These are phyloP conservation scores for Closterium sp. DNA, from an alignment of 139 green algal species.

Conservation along the genomic window DNA sequence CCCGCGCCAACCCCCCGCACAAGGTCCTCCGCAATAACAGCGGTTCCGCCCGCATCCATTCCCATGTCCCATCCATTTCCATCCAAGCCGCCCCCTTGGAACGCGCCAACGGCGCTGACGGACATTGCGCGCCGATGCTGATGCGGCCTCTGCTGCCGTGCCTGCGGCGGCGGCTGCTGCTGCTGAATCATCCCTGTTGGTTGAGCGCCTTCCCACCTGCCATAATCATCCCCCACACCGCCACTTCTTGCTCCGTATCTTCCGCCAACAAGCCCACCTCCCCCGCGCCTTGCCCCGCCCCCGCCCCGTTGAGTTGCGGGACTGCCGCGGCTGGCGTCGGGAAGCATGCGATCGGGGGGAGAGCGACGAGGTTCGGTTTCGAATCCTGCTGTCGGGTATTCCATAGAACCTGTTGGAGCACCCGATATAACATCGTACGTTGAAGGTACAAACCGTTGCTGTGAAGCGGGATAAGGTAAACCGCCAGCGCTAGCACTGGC, in stretches of 20 bases:
- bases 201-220: neutral
- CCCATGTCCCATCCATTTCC: neutral
- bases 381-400: neutral
- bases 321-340: neutral
- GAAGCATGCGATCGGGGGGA: neutral
- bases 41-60: neutral
- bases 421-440: neutral
- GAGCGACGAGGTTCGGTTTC: neutral
- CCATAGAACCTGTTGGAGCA: neutral
- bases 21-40: neutral
- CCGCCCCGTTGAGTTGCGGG: no score
- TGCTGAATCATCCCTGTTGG: neutral
- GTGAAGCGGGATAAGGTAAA: neutral
- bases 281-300: neutral
- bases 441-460: neutral
- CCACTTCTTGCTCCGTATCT: neutral
- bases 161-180: neutral
- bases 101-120: neutral
- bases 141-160: neutral
- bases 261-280: neutral
- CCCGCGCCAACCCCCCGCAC: neutral
- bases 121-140: neutral
- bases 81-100: neutral
- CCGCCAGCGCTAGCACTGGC: neutral
- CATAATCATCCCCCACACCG: neutral